These are phyloP conservation scores for Fremontodendron californicum DNA, from an alignment of 345 rosid genomes.

Conservation along the genomic window DNA sequence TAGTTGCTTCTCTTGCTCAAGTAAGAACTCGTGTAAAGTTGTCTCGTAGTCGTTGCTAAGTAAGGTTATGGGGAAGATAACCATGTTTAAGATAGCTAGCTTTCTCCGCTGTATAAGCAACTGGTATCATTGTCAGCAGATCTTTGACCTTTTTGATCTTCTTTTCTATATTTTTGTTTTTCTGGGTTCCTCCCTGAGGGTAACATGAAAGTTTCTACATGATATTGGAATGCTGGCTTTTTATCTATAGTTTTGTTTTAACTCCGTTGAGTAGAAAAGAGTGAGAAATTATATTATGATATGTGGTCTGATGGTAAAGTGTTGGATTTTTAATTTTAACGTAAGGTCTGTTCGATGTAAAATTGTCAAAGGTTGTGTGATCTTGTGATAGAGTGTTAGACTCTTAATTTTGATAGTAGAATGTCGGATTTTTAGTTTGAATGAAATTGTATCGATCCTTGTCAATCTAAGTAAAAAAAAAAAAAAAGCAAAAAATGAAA, in stretches of 20 bases:
- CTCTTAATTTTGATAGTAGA: too few species aligned
- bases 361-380: too few species aligned
- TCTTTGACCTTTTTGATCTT: conserved; percentile 5
- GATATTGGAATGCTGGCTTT: neutral
- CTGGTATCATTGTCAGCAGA: conserved; percentile 14
- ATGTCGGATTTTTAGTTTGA: too few species aligned
- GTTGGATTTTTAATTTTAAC: too few species aligned
- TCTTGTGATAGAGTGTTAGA: too few species aligned
- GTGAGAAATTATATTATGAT: too few species aligned
- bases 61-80: conserved; percentile 24
- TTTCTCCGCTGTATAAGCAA: conserved; percentile 21
- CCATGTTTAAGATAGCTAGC: conserved; percentile 20
- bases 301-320: too few species aligned
- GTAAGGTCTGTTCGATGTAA: too few species aligned
- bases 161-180: conserved; percentile 1
- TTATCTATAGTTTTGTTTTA: neutral
- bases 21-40: conserved; percentile 36
- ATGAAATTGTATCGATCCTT: too few species aligned
- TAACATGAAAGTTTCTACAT: neutral
- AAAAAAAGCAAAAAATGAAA: too few species aligned
- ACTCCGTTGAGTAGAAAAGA: neutral
- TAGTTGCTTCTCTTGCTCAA: conserved; percentile 15
- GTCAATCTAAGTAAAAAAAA: too few species aligned
- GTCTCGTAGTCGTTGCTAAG: conserved; percentile 25
- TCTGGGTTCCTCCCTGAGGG: conserved; percentile 17